Evolutionary conservation across 1,139 yeast species (phyloP).

Genomic region (Blastobotrys buckinghamii): DNA sequence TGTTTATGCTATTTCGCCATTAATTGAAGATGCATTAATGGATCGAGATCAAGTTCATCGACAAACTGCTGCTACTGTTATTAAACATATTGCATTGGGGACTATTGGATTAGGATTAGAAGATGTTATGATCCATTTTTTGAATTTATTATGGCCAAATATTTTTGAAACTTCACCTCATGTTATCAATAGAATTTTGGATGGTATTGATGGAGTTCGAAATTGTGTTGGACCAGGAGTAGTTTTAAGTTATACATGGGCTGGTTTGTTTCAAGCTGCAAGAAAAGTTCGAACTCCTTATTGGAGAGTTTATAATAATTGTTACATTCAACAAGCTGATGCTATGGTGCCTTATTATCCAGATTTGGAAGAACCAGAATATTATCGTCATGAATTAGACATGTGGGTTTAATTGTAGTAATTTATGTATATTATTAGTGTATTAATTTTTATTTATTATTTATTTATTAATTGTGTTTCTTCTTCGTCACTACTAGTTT

Average conservation of each 20-base stretch:
- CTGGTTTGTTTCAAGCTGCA: constrained; percentile 92
- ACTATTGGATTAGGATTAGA: constrained; percentile 71
- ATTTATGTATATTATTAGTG: background rate
- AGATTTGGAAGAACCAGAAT: constrained; percentile 34
- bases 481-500: constrained; percentile 18
- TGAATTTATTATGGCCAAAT: constrained; percentile 77
- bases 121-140: constrained; percentile 66
- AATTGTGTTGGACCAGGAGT: constrained; percentile 72
- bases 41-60: constrained; percentile 91
- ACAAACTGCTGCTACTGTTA: constrained; percentile 90
- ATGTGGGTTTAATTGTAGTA: constrained; percentile 30
- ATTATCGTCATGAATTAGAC: constrained; percentile 38
- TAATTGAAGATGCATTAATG: constrained; percentile 84
- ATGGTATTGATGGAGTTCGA: constrained; percentile 71
- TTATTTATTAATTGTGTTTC: background rate
- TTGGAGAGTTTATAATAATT: constrained; percentile 76
- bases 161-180: constrained; percentile 93
- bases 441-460: background rate
- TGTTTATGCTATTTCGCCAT: constrained; percentile 71
- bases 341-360: constrained; percentile 84
- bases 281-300: constrained; percentile 75
- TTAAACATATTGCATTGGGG: constrained; percentile 75
- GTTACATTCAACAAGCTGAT: constrained; percentile 71
- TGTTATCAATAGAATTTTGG: constrained; percentile 76
- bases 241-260: constrained; percentile 71